Base-by-base conservation (phyloP, 1,139 yeast species). In the Pichia sp. region DNA sequence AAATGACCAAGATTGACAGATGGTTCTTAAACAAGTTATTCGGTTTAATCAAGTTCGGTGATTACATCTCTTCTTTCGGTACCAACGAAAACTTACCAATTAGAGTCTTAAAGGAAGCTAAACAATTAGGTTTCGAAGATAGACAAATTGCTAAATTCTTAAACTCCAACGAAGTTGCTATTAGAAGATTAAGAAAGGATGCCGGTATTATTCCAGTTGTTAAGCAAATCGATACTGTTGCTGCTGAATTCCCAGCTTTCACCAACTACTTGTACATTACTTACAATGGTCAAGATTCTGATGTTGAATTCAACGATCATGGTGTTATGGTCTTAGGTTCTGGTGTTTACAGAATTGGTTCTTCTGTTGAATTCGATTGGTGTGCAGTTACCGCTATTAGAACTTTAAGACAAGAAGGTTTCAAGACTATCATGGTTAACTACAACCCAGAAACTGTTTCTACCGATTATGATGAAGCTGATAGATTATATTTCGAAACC, bases 301-400 rank as follows among this genome's bases (percentile, higher is more conserved):
- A 93, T 69, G 83, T 93, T 54, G 66, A 75, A 30, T 93, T 93
- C 62, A 79, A 86, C 60, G 98, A 93, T 57, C 79, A 89, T 57
- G 99, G 99, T 63, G 85, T 94, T 55, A 75, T 93, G 80, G 99
- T 93, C 31, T 76, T 93, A 57, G 99, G 99, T 50, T 91, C 98
- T 18, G 99, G 99, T 73, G 99, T 93, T 45, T 93, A 93, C 79
- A 82, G 99, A 70, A 93, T 93, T 67, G 99, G 99, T 54, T 91
- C 98, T 4, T 91, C 98, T 20, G 99, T 93, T 51, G 99, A 93
- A 72, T 93, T 93, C 62, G 99, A 93, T 72, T 93, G 99, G 99
- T 93, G 99, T 79, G 99, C 98, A 44, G 99, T 93, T 51, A 80
- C 94, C 57, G 95, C 99, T 46, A 95, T 90, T 56, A 84, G 99